Conservation (phyloP, 164 flowering plant genomes). For the Warburgia ugandensis region DNA sequence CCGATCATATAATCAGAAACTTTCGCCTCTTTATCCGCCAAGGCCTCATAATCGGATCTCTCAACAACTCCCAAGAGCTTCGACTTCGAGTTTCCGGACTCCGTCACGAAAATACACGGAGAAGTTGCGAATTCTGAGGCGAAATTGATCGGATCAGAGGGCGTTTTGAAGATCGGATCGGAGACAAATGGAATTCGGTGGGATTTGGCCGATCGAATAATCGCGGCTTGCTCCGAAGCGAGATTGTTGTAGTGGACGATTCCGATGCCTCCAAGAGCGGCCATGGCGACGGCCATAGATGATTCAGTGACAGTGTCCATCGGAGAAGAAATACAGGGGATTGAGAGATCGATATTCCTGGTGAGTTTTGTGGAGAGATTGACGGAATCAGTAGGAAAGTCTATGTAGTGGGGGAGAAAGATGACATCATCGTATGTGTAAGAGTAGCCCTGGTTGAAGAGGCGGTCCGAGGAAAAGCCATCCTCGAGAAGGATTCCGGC, state of each 20-base stretch:
- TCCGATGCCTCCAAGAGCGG: slow-evolving; percentile 82
- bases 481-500: slow-evolving; percentile 37
- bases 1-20: slow-evolving; percentile 38
- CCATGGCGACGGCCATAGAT: slow-evolving; percentile 84
- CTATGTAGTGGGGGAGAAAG: slow-evolving; percentile 86
- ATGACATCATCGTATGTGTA: slow-evolving; percentile 96
- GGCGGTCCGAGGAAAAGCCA: slow-evolving; percentile 55
- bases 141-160: slow-evolving; percentile 34
- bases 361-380: slow-evolving; percentile 52
- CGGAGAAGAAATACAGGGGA: slow-evolving; percentile 82
- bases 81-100: slow-evolving; percentile 35
- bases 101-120: slow-evolving; percentile 50
- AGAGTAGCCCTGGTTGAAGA: slow-evolving; percentile 72
- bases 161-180: slow-evolving; percentile 34
- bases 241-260: slow-evolving; percentile 64
- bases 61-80: slow-evolving; percentile 49
- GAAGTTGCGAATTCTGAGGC: slow-evolving; percentile 27
- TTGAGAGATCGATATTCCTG: slow-evolving; percentile 50
- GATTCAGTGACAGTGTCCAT: slow-evolving; percentile 95
- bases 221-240: slow-evolving; percentile 42
- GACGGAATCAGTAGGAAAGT: slow-evolving; percentile 77
- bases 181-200: slow-evolving; percentile 53
- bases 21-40: slow-evolving; percentile 26
- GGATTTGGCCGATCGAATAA: slow-evolving; percentile 55
- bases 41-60: slow-evolving; percentile 39